Evolutionary conservation across 495 filamentous ascomycete species (phyloP).

Genomic region (Cryomyces minteri): DNA sequence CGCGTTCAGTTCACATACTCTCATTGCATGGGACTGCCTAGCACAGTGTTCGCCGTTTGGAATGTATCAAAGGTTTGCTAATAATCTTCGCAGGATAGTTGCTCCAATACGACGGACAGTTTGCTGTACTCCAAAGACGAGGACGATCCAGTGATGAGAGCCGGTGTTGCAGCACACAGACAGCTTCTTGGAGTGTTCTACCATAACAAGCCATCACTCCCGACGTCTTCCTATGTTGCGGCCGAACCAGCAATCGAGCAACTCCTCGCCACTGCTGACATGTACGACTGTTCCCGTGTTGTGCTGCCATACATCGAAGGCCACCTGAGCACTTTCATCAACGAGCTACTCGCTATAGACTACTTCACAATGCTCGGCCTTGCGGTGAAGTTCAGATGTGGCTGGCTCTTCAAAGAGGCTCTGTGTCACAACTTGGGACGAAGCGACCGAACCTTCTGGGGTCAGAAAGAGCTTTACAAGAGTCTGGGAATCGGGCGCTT

Average conservation of each 20-base stretch:
- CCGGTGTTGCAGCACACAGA: background rate
- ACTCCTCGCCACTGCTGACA: background rate
- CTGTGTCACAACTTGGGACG: background rate
- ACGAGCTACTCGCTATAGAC: background rate
- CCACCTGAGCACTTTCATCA: background rate
- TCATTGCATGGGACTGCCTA: background rate
- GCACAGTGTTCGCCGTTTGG: background rate
- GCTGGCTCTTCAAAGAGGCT: conserved; percentile 1
- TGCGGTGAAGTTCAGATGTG: background rate
- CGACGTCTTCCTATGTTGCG: too few relatives aligned
- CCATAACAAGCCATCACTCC: background rate
- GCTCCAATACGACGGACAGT: too few relatives aligned
- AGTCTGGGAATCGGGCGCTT: background rate
- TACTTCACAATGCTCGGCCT: background rate
- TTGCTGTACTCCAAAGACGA: too few relatives aligned
- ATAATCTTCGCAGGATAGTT: background rate
- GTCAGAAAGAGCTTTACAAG: background rate
- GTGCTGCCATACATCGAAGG: background rate
- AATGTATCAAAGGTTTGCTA: background rate
- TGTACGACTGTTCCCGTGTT: background rate
- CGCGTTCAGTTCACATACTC: too few relatives aligned
- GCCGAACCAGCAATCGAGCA: too few relatives aligned
- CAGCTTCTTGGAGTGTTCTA: conserved; percentile 1
- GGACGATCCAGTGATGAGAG: background rate
- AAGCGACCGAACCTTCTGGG: background rate